Evolutionary conservation across 2,329 filamentous ascomycete genomes (phyloP), one percentile per base, ranked within the genome.

Genomic region (Ophiocordyceps sinensis): DNA sequence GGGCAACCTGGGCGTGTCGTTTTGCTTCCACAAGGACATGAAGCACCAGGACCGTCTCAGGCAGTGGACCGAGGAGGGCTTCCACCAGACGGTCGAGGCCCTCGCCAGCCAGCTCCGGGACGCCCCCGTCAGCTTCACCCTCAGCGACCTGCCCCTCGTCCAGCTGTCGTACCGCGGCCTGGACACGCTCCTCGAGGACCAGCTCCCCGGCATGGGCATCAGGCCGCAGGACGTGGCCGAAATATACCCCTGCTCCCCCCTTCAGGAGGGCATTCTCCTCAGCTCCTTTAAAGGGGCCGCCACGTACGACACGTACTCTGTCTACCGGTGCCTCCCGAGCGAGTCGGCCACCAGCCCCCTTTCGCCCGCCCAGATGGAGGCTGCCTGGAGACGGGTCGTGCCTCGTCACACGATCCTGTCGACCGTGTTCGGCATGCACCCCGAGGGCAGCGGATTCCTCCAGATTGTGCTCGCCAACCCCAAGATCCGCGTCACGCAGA

Each of bases 231-330:
- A 38, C 5, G 37, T 47, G 7, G 44, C 35, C 11, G 45, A 47
- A 36, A 36, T 44, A 7, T 64, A 60, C 15, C 62, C 62, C 1
- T 62, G 58, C 41, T 61, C 61, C 0, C 58, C 60, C 0, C 54
- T 61, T 45, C 62, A 64, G 37, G 50, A 53, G 1, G 61, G 60
- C 3, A 53, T 65, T 11, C 44, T 62, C 0, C 44, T 64, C 12
- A 61, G 58, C 21, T 57, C 61, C 14, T 11, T 30, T 13, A 46
- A 43, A 36, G 36, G 32, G 0, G 12, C n/a, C 1, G 40, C 36
- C n/a, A 35, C 38, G n/a, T 55, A 17, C 46, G 7, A 50, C 47
- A 37, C 43, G 39, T 13, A 48, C 51, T 41, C 43, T 44, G 15
- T 42, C 40, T 26, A 44, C 45, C 29, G 43, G 45, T 10, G 53